A percentile compares a stretch with the other conserved stretches of the same genome.
These are phyloP conservation scores for Hypericum perforatum DNA, from an alignment of 345 rosid genomes.

Conservation along the genomic window DNA sequence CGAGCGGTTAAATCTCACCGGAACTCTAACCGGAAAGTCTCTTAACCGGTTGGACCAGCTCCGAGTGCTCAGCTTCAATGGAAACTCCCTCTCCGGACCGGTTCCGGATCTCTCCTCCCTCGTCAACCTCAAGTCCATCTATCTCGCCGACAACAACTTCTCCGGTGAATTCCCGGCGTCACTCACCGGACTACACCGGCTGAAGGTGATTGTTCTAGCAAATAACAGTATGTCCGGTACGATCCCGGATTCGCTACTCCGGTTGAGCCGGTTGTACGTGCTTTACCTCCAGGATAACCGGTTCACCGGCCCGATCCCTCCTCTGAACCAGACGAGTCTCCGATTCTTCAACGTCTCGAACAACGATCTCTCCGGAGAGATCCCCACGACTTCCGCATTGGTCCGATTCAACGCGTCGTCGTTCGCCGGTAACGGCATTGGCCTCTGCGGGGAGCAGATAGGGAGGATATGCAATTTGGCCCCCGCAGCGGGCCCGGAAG, in stretches of 20 bases:
- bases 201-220: conserved; percentile 53
- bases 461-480: conserved; percentile 37
- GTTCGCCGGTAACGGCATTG: conserved; percentile 36
- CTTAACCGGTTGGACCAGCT: conserved; percentile 69
- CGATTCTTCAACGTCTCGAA: conserved; percentile 74
- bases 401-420: conserved; percentile 61
- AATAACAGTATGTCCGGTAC: conserved; percentile 54
- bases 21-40: conserved; percentile 37
- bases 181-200: conserved; percentile 53
- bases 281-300: conserved; percentile 51
- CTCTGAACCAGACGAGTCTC: conserved; percentile 69
- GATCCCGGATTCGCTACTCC: conserved; percentile 50
- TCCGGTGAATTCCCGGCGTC: conserved; percentile 67
- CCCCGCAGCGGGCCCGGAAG: conserved; percentile 25
- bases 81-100: conserved; percentile 67
- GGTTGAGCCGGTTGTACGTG: conserved; percentile 49
- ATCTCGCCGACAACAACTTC: conserved; percentile 56
- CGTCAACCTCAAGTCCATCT: conserved; percentile 70
- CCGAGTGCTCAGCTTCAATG: conserved; percentile 80
- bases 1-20: conserved; percentile 56
- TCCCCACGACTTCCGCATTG: conserved; percentile 59
- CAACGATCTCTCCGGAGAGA: conserved; percentile 59
- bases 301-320: conserved; percentile 56
- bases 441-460: conserved; percentile 70
- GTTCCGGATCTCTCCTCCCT: conserved; percentile 59